Evolutionary conservation across 768 basidiomycete genomes (phyloP).

Genomic region (Kwoniella heveanensis): DNA sequence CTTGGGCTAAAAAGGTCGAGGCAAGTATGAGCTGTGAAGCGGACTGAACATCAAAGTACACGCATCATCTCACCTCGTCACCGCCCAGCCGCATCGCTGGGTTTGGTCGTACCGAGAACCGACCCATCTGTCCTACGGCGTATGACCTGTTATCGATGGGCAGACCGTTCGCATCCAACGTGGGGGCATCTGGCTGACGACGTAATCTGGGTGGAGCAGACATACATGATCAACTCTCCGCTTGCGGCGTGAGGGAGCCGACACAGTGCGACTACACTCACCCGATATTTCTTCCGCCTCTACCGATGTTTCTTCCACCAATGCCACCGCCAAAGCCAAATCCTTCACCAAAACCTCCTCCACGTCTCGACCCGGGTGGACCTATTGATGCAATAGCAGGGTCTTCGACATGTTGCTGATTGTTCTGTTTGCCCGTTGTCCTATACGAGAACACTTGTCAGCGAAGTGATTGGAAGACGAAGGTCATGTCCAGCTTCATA

Average conservation of each 20-base stretch:
- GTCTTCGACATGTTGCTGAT: constrained; percentile 24
- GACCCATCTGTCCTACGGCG: constrained; percentile 36
- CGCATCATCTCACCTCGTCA: constrained; percentile 22
- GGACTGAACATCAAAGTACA: not conserved
- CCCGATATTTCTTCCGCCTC: constrained; percentile 41
- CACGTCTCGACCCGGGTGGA: constrained; percentile 23
- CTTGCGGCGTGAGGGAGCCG: too few species aligned
- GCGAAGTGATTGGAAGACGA: too few species aligned
- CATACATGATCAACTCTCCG: too few species aligned
- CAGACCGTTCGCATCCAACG: constrained; percentile 16
- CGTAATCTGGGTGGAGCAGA: constrained; percentile 26
- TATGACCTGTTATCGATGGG: constrained; percentile 22
- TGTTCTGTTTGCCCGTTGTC: not conserved
- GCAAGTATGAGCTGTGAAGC: constrained; percentile 7
- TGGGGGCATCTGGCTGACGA: constrained; percentile 20
- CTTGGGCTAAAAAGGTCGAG: not conserved
- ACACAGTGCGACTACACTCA: constrained; percentile 5
- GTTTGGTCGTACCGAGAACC: constrained; percentile 23
- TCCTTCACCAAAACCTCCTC: constrained; percentile 45
- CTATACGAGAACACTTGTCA: not conserved
- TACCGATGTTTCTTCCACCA: constrained; percentile 34
- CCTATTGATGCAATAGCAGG: constrained; percentile 46
- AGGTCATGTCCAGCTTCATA: constrained; percentile 20
- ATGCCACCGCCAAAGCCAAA: constrained; percentile 51
- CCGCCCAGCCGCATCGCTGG: constrained; percentile 17